Evolutionary conservation across 345 rosid genomes (phyloP).

Genomic region (Boechera retrofracta): DNA sequence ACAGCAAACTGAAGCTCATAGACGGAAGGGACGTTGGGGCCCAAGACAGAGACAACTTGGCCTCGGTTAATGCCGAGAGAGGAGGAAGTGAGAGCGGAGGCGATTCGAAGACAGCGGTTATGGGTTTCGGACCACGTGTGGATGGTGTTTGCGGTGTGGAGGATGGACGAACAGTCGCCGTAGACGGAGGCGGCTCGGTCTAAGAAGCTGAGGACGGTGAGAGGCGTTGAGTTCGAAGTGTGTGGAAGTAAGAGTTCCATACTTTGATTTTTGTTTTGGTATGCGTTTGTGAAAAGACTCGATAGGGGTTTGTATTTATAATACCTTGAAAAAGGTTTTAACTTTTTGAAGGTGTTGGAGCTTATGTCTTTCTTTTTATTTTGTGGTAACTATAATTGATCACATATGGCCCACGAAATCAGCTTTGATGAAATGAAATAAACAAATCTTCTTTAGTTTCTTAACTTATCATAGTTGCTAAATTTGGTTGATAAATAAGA

Average conservation of each 20-base stretch:
- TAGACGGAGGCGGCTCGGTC: slow-evolving; percentile 78
- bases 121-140: slow-evolving; percentile 75
- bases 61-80: slow-evolving; percentile 50
- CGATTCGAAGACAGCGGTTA: slow-evolving; percentile 73
- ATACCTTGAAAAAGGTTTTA: slow-evolving; percentile 9
- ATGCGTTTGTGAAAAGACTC: slow-evolving; percentile 14
- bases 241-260: slow-evolving; percentile 54
- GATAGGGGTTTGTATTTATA: slow-evolving; percentile 28
- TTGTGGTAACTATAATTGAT: slow-evolving; percentile 35
- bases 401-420: slow-evolving; percentile 39
- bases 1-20: slow-evolving; percentile 77
- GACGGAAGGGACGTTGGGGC: slow-evolving; percentile 66
- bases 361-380: neutral
- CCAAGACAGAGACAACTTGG: slow-evolving; percentile 64
- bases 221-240: slow-evolving; percentile 46
- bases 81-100: slow-evolving; percentile 67
- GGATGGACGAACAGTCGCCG: slow-evolving; percentile 69
- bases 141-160: slow-evolving; percentile 57
- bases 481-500: slow-evolving; percentile 12
- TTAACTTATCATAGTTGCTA: slow-evolving; percentile 33
- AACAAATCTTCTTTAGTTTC: slow-evolving; percentile 38
- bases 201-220: slow-evolving; percentile 53
- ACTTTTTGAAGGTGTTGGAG: neutral
- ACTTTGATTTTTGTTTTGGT: neutral
- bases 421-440: slow-evolving; percentile 37